These are phyloP conservation scores for Gastrolobium villosum DNA, from an alignment of 306 rosid species.

Conservation along the genomic window DNA sequence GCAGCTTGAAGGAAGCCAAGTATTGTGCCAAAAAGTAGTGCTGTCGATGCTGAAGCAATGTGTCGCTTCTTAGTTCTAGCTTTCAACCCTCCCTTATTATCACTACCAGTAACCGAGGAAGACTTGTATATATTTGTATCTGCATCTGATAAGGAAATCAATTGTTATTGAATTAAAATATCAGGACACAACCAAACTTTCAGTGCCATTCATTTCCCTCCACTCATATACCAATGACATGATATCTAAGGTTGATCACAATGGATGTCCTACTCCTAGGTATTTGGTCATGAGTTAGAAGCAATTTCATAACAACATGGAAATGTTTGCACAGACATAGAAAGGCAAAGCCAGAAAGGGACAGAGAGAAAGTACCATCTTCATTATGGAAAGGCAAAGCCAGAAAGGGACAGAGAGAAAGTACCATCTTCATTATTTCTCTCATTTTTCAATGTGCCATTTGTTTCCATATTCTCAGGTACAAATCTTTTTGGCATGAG, in stretches of 20 bases:
- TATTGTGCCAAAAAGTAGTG: too few species aligned
- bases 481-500: neutral
- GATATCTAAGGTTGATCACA: too few species aligned
- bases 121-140: slow-evolving; percentile 30
- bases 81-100: slow-evolving; percentile 40
- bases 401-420: neutral
- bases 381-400: slow-evolving; percentile 3
- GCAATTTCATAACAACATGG: too few species aligned
- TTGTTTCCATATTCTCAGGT: slow-evolving; percentile 34
- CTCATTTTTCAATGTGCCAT: slow-evolving; percentile 7
- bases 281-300: too few species aligned
- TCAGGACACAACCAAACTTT: neutral
- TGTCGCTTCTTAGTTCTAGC: slow-evolving; percentile 44
- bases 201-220: too few species aligned
- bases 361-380: slow-evolving; percentile 56
- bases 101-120: neutral
- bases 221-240: too few species aligned
- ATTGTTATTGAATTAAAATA: neutral
- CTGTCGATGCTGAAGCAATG: too few species aligned
- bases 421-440: slow-evolving; percentile 46
- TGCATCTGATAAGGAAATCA: slow-evolving; percentile 44
- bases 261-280: too few species aligned
- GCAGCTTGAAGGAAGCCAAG: slow-evolving; percentile 60
- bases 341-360: too few species aligned
- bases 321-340: neutral